Base-by-base conservation (phyloP, 2,329 filamentous ascomycete species). In the Hymenoscyphus occultus region DNA sequence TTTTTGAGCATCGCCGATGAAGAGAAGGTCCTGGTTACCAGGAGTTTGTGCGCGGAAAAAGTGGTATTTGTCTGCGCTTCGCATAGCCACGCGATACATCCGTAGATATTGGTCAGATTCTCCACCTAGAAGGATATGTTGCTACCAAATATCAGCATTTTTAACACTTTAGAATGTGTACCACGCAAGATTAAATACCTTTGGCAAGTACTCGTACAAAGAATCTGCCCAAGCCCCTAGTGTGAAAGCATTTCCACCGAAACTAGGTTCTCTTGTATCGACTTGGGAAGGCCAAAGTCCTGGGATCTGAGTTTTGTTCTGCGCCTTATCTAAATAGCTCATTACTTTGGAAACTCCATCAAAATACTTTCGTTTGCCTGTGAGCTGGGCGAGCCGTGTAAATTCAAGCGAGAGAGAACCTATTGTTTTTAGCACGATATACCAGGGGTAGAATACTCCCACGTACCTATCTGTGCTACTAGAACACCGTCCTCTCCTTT, bases 11-110 rank as follows among this genome's bases (percentile, higher is more conserved):
- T 72, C 42, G 72, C 76, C n/a, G 75, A 35, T 64, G 78, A 77
- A 62, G 75, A 77, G 40, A 45, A 60, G 14, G 14, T 48, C 40
- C 28, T 48, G 79, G 56, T 83, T 80, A 3, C 81, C 78, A 0
- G 85, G 84, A 0, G 85, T 82, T 81, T 90, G 87, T 0, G 90
- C 90, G 1, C 87, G 84, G 77, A 88, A 93, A 63, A 93, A 82
- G 3, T 92, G 78, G 68, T 91, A 77, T 61, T 86, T 77, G 56
- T 84, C 84, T 0, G 84, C 84, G 0, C 84, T 82, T 10, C 86
- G 81, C 70, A 90, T 85, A 28, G 84, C 83, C 13, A 75, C 78
- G 65, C 84, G 79, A 74, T 91, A 92, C 80, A 92, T 85, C 2
- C 77, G 79, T 64, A 84, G 82, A 74, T 92, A 93, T 48, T 85